Percentiles rank a stretch among this genome's conserved stretches.
These are phyloP conservation scores for Wallacemonas sp. DNA, from an alignment of 208 protist genomes.

Conservation along the genomic window DNA sequence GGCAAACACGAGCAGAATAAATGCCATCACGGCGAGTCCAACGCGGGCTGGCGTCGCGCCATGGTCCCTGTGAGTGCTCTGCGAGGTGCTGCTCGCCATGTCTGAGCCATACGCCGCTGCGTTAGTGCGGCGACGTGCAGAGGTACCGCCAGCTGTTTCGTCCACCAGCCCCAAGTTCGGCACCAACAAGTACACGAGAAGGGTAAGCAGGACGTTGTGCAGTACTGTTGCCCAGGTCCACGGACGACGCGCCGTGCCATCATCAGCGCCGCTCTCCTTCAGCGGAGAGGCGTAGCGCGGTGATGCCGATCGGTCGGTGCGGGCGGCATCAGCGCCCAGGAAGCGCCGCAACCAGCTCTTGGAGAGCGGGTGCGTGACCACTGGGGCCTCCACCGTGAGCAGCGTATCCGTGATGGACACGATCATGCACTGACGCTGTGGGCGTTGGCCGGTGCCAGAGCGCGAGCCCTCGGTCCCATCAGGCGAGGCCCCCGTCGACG, in stretches of 20 bases:
- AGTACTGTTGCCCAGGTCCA: slow-evolving; percentile 16
- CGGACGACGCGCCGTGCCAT: background rate
- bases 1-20: slow-evolving; percentile 38
- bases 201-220: slow-evolving; percentile 35
- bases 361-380: background rate
- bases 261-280: background rate
- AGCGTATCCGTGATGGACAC: slow-evolving; percentile 73
- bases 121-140: no score
- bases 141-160: background rate
- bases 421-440: slow-evolving; percentile 49
- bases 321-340: slow-evolving; percentile 4
- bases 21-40: slow-evolving; percentile 37
- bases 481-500: background rate
- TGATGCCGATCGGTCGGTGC: background rate
- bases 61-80: background rate
- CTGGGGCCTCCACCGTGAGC: slow-evolving; percentile 70
- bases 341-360: slow-evolving; percentile 22
- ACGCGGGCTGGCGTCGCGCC: slow-evolving; percentile 26
- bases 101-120: background rate
- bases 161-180: slow-evolving; percentile 23
- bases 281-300: slow-evolving; percentile 13
- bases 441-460: no score
- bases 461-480: no score
- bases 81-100: background rate
- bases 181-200: slow-evolving; percentile 34